Conservation (phyloP, 2,329 filamentous ascomycete genomes). For the Cryoendolithus antarcticus region DNA sequence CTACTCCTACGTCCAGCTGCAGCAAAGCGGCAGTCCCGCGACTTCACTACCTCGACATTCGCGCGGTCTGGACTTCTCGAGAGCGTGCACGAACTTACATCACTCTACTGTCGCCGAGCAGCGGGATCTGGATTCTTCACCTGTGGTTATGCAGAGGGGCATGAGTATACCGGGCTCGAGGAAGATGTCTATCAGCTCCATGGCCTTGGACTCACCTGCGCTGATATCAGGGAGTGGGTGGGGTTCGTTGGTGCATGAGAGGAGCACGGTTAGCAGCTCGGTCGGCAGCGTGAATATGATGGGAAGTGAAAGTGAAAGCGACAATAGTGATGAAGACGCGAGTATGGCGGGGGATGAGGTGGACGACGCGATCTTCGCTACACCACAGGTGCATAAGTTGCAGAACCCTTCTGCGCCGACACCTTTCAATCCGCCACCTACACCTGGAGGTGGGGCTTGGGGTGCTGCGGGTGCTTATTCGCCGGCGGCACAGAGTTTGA, state of each 20-base stretch:
- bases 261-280: constrained; percentile 64
- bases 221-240: constrained; percentile 27
- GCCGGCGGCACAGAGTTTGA: constrained; percentile 60
- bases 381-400: constrained; percentile 60
- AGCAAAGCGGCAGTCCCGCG: constrained; percentile 39
- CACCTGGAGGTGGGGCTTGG: constrained; percentile 30
- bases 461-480: constrained; percentile 44
- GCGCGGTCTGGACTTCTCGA: constrained; percentile 81
- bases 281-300: constrained; percentile 69
- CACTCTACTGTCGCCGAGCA: constrained; percentile 87
- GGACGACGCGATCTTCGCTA: constrained; percentile 65
- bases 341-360: constrained; percentile 33
- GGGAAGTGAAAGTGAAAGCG: constrained; percentile 65
- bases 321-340: constrained; percentile 46
- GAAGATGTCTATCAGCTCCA: constrained; percentile 30
- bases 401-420: constrained; percentile 36
- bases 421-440: constrained; percentile 34
- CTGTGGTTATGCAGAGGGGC: constrained; percentile 61
- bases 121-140: constrained; percentile 81
- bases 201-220: constrained; percentile 51
- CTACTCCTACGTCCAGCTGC: constrained; percentile 32
- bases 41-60: constrained; percentile 83
- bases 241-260: constrained; percentile 40
- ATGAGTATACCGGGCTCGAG: constrained; percentile 45
- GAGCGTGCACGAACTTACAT: constrained; percentile 85